phyloP scores from a whole-genome alignment of 768 basidiomycete genomes.

The Mycena crocata region DNA sequence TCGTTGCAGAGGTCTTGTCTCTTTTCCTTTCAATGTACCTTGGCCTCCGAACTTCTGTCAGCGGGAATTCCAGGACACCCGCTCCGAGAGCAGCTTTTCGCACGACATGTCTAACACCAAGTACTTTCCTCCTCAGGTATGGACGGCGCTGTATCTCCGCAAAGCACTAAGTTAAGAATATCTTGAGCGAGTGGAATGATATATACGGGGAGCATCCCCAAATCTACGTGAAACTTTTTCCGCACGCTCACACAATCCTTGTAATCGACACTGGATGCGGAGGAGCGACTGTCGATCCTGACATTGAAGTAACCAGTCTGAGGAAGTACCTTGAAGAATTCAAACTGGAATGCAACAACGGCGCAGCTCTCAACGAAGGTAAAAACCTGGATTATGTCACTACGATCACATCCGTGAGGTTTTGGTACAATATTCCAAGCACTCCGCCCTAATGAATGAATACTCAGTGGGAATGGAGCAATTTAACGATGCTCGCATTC shows the following conservation, averaged over 20 bases:
- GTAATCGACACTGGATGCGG: constrained; percentile 69
- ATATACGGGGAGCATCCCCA: constrained; percentile 64
- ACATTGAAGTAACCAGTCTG: constrained; percentile 55
- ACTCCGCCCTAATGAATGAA: not conserved
- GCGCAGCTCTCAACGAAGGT: constrained; percentile 55
- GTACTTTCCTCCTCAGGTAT: constrained; percentile 44
- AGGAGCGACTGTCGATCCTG: constrained; percentile 54
- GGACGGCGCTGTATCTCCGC: not conserved
- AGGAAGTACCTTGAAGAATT: constrained; percentile 63
- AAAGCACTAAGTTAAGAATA: not conserved
- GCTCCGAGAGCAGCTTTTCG: constrained; percentile 49
- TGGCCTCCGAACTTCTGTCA: too few relatives aligned
- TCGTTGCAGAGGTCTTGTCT: constrained; percentile 1
- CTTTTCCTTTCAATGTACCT: constrained; percentile 7
- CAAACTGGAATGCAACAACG: constrained; percentile 54
- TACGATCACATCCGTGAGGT: constrained; percentile 71
- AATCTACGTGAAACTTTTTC: constrained; percentile 63
- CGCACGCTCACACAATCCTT: constrained; percentile 53
- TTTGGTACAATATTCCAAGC: constrained; percentile 22
- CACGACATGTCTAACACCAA: constrained; percentile 46
- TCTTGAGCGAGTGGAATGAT: constrained; percentile 64
- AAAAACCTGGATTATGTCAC: constrained; percentile 60
- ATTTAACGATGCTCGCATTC: constrained; percentile 59
- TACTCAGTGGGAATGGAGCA: constrained; percentile 61
- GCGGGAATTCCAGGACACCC: not conserved